Evolutionary conservation across 83 land plant species (phyloP).

Genomic region (Thuja plicata): DNA sequence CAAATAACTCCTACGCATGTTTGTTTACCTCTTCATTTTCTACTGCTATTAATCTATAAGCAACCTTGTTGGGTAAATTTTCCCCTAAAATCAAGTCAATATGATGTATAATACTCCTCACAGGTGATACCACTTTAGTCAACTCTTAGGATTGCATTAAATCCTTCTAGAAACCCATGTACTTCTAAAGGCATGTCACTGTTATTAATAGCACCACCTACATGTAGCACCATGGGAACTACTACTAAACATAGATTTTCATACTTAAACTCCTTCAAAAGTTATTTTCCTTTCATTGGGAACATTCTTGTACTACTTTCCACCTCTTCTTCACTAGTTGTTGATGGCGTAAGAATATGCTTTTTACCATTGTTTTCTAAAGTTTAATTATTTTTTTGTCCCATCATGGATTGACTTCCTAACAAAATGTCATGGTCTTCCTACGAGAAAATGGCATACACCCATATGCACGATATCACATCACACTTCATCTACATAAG

Average conservation of each 20-base stretch:
- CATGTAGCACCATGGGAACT: not conserved
- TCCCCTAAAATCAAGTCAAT: no score
- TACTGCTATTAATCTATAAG: no score
- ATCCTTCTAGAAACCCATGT: not conserved
- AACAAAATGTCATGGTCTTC: not conserved
- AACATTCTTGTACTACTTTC: not conserved
- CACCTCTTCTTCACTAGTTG: not conserved
- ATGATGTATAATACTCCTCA: not conserved
- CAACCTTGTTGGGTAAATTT: no score
- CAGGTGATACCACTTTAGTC: not conserved
- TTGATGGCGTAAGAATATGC: not conserved
- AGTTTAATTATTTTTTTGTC: not conserved
- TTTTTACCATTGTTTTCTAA: not conserved
- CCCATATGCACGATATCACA: not conserved
- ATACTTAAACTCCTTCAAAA: not conserved
- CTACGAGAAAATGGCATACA: not conserved
- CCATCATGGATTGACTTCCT: not conserved
- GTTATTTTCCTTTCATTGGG: not conserved
- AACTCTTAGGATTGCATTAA: not conserved
- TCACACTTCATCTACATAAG: not conserved
- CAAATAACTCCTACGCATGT: no score
- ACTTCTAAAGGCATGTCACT: no score
- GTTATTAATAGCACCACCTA: not conserved
- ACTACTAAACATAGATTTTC: not conserved
- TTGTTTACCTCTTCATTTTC: no score